These are phyloP conservation scores for Cladosporium oxysporum DNA, from an alignment of 2,329 filamentous ascomycete genomes.

Conservation along the genomic window DNA sequence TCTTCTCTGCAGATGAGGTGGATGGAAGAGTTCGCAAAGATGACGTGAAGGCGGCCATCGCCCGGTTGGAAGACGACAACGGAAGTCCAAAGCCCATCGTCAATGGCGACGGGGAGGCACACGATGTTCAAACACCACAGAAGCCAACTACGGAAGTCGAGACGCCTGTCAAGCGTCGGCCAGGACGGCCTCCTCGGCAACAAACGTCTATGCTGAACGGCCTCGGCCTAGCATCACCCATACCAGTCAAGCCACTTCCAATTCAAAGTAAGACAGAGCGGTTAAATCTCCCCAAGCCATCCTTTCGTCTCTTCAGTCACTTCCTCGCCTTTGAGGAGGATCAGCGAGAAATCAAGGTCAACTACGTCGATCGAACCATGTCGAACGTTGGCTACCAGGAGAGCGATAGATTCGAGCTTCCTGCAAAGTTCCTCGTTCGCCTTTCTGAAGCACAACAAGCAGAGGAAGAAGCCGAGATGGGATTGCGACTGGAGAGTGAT, in stretches of 20 bases:
- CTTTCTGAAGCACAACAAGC: conserved; percentile 63
- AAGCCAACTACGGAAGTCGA: conserved; percentile 23
- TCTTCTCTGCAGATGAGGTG: conserved; percentile 81
- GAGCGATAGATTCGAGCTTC: conserved; percentile 82
- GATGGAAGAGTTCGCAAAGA: conserved; percentile 62
- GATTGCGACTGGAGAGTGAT: conserved; percentile 56
- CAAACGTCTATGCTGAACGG: conserved; percentile 62
- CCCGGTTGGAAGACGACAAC: conserved; percentile 20
- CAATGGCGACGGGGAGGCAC: conserved; percentile 33
- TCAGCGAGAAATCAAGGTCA: conserved; percentile 72
- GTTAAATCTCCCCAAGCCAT: conserved; percentile 74
- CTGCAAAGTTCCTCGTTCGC: conserved; percentile 69
- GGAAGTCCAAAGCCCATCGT: background rate
- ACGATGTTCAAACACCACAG: conserved; percentile 19
- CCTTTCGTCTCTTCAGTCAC: conserved; percentile 75
- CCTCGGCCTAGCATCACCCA: conserved; percentile 60
- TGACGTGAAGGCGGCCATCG: conserved; percentile 47
- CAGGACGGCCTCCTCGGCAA: conserved; percentile 66
- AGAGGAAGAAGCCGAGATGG: conserved; percentile 61
- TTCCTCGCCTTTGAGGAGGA: conserved; percentile 81
- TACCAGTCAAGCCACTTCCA: conserved; percentile 71
- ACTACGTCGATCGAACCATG: conserved; percentile 96
- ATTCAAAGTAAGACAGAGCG: conserved; percentile 80
- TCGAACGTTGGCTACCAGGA: conserved; percentile 95
- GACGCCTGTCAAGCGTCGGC: conserved; percentile 54